phyloP scores from a whole-genome alignment of 2,329 filamentous ascomycete species.

The Monosporascus sp. region DNA sequence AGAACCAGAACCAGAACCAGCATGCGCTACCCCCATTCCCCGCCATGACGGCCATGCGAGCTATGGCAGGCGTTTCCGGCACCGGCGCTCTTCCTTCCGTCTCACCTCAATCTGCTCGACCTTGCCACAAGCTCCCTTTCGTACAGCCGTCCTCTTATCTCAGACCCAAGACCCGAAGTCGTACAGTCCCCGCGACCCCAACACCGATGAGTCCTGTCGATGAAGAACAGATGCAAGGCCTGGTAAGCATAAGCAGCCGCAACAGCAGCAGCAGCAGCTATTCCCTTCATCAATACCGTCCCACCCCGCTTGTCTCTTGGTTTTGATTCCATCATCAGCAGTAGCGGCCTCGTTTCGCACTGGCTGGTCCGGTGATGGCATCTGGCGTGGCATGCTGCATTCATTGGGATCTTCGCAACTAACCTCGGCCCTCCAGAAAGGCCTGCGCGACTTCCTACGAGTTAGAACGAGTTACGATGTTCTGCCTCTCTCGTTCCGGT shows the following conservation, averaged over 20 bases:
- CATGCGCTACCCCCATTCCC: conserved; percentile 3
- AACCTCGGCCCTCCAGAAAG: conserved; percentile 52
- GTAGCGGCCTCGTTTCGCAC: background rate
- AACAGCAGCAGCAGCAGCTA: conserved; percentile 7
- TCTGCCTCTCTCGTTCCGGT: conserved; percentile 87
- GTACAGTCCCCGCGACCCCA: conserved; percentile 36
- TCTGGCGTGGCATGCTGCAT: conserved; percentile 1
- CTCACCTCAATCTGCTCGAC: conserved; percentile 21
- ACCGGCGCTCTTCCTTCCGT: conserved; percentile 10
- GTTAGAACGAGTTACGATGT: conserved; percentile 97
- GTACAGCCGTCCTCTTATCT: conserved; percentile 58
- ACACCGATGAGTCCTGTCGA: conserved; percentile 58
- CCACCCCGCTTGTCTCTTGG: conserved; percentile 1
- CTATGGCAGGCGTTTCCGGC: background rate
- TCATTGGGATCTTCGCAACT: conserved; percentile 1
- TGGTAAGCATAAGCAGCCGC: conserved; percentile 51
- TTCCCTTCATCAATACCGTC: background rate
- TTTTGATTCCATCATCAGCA: conserved; percentile 1
- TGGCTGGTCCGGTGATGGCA: background rate
- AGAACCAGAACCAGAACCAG: background rate
- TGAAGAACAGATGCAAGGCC: conserved; percentile 70
- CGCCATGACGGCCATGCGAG: conserved; percentile 9
- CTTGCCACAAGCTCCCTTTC: conserved; percentile 49
- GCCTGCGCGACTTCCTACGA: conserved; percentile 92
- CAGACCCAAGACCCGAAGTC: conserved; percentile 34